Evolutionary conservation across 139 green algal genomes (phyloP).

Genomic region (Nannochloris sp.): DNA sequence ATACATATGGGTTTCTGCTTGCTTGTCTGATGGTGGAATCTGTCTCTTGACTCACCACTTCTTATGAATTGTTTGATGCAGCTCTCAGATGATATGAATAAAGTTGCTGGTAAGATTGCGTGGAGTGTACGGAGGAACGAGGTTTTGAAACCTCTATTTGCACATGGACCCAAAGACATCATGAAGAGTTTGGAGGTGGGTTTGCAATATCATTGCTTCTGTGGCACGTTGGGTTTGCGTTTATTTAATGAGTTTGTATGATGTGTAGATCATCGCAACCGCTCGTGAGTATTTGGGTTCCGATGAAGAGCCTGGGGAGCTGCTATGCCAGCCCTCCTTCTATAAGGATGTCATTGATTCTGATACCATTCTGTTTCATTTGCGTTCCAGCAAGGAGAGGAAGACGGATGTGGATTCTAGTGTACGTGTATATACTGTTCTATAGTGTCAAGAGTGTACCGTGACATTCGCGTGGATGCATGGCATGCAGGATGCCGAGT

Average conservation of each 20-base stretch:
- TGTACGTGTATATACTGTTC: not conserved
- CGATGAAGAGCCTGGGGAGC: too few species aligned
- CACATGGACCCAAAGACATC: conserved; percentile 19
- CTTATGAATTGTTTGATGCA: too few species aligned
- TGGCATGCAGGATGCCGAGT: conserved; percentile 11
- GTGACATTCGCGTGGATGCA: not conserved
- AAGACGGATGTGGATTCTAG: not conserved
- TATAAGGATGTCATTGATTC: too few species aligned
- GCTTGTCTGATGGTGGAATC: too few species aligned
- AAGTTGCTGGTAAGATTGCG: conserved; percentile 18
- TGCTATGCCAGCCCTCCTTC: too few species aligned
- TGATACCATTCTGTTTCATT: too few species aligned
- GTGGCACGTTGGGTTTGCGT: not conserved
- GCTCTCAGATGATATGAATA: too few species aligned
- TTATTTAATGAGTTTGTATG: not conserved
- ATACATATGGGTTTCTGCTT: too few species aligned
- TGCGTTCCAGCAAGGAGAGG: too few species aligned
- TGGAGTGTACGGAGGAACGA: conserved; percentile 29
- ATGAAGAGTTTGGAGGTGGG: conserved; percentile 13
- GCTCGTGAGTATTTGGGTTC: too few species aligned
- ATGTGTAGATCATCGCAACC: too few species aligned
- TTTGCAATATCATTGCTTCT: not conserved
- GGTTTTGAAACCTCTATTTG: conserved; percentile 23
- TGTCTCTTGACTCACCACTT: too few species aligned
- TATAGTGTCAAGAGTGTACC: not conserved